Evolutionary conservation across 2,329 filamentous ascomycete genomes (phyloP).

Genomic region (Cadophora sp.): DNA sequence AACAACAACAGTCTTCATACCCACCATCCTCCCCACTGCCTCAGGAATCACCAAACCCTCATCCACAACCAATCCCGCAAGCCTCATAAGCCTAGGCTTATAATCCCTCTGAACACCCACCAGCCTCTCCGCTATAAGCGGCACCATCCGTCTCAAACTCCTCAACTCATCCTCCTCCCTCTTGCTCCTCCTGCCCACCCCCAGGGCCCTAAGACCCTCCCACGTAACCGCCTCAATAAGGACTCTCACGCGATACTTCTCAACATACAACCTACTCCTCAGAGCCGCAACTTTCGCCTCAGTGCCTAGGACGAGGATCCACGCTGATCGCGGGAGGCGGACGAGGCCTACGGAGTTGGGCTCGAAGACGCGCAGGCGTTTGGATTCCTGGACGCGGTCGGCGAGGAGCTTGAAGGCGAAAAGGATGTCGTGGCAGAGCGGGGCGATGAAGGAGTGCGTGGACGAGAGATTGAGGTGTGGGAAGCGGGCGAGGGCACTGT

Average conservation of each 20-base stretch:
- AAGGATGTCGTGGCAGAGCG: conserved; percentile 29
- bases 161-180: conserved; percentile 23
- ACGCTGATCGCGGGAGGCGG: conserved; percentile 25
- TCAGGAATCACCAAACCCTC: conserved; percentile 11
- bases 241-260: conserved; percentile 33
- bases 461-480: conserved; percentile 13
- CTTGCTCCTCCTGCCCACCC: neutral
- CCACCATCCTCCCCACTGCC: neutral
- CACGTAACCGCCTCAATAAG: conserved; percentile 30
- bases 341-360: conserved; percentile 31
- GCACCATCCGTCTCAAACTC: conserved; percentile 22
- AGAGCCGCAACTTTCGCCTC: conserved; percentile 22
- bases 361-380: conserved; percentile 28
- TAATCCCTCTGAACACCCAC: conserved; percentile 32
- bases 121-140: conserved; percentile 30
- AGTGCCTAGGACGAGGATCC: conserved; percentile 21
- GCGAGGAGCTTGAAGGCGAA: conserved; percentile 22
- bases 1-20: conserved; percentile 5
- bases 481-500: conserved; percentile 20
- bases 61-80: conserved; percentile 4
- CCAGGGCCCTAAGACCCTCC: conserved; percentile 10
- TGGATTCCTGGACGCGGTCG: conserved; percentile 23
- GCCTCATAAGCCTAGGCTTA: conserved; percentile 22
- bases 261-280: conserved; percentile 30
- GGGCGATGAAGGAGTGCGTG: conserved; percentile 22